These are phyloP conservation scores for Globisporangium carolinianum DNA, from an alignment of 352 stramenopile species.

Conservation along the genomic window DNA sequence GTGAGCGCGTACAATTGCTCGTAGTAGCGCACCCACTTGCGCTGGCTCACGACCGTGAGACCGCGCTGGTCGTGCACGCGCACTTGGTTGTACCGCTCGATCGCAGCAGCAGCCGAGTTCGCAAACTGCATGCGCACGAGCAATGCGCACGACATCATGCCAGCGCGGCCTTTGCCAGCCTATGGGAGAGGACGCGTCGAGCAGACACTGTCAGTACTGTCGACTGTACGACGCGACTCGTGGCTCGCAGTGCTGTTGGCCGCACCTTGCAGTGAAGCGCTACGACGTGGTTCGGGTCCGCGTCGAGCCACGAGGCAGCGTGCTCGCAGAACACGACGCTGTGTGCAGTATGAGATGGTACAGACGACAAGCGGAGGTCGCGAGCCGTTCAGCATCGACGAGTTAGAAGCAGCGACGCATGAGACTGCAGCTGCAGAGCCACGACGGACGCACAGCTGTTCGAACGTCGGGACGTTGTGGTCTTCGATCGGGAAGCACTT, in stretches of 20 bases:
- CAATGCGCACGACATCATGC: constrained; percentile 80
- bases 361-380: not conserved
- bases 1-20: constrained; percentile 16
- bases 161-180: constrained; percentile 64
- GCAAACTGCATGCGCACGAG: constrained; percentile 55
- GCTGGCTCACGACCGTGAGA: constrained; percentile 60
- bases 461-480: constrained; percentile 61
- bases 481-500: constrained; percentile 66
- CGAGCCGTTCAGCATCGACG: too few species aligned
- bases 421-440: too few species aligned
- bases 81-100: constrained; percentile 62
- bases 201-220: too few species aligned
- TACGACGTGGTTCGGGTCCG: constrained; percentile 32
- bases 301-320: constrained; percentile 48
- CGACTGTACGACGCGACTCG: too few species aligned
- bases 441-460: constrained; percentile 39
- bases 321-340: constrained; percentile 70
- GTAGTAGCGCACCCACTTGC: constrained; percentile 71
- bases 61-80: constrained; percentile 48
- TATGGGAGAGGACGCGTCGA: constrained; percentile 2
- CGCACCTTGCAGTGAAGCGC: constrained; percentile 69
- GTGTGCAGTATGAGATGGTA: not conserved
- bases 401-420: too few species aligned
- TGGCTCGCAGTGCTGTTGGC: too few species aligned
- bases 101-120: constrained; percentile 32